Base-by-base conservation (phyloP, 1,139 yeast species). In the Candida tropicalis region DNA sequence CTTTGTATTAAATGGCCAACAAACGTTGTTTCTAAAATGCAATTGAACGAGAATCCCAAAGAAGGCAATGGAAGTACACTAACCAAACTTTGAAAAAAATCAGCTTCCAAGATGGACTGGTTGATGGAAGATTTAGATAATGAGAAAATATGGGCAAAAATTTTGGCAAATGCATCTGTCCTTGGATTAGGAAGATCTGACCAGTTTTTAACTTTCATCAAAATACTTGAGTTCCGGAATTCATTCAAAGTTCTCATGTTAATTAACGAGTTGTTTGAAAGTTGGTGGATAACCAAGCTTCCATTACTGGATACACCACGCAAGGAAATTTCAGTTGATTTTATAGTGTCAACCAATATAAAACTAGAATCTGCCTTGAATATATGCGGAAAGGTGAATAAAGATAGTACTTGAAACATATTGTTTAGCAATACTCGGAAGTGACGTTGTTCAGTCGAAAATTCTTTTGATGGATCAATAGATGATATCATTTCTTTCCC, bases 241-340 rank as follows among this genome's bases (percentile, higher is more conserved):
- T 78, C 82, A 39, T 66, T 62, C 42, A 80, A 65, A 0, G 80
- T 75, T 46, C 95, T 66, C 52, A 88, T 62, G 18, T 80, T 73
- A 4, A 83, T 76, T 42, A 86, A 58, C 0, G 77, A 58, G 46
- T 84, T 85, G 47, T 80, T 75, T 0, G 89, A 77, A 2, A 88
- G 55, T 51, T 85, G 89, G 38, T 71, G 70, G 3, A 82, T 63
- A 0, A 87, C 59, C 15, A 82, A 54, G 0, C 71, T 68, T 0
- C 57, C 58, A 3, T 63, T 52, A 8, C 75, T 61, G 3, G 66
- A 49, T 2, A 63, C 58, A 0, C 95, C 95, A 46, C 96, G 71
- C 17, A 85, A 61, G 0, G 86, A 68, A 10, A 87, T 82, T 55
- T 88, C 96, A 11, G 77, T 59, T 0, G 87, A 77, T 45, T 80